Conservation (phyloP, 805 yeast genomes). For the Metschnikowia reukaufii region DNA sequence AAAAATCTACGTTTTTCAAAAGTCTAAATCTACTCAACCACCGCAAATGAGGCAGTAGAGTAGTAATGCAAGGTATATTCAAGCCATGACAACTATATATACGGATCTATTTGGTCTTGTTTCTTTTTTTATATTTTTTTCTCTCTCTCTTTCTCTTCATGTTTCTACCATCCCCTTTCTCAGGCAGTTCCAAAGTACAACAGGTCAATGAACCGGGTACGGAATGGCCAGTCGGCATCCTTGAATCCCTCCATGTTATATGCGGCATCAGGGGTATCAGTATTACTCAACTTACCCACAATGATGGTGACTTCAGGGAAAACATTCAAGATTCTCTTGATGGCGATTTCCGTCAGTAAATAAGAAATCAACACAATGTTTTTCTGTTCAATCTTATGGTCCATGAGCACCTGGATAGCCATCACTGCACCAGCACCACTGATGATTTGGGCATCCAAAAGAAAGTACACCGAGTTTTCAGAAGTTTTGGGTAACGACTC, state of each 20-base stretch:
- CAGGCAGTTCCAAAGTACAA: conserved; percentile 70
- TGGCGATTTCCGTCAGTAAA: conserved; percentile 75
- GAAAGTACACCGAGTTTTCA: conserved; percentile 47
- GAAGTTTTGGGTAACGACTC: conserved; percentile 59
- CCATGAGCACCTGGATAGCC: conserved; percentile 87
- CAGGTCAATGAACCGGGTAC: conserved; percentile 69
- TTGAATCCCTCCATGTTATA: conserved; percentile 41
- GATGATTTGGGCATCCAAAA: conserved; percentile 84
- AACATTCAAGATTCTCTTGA: conserved; percentile 69
- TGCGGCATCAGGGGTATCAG: conserved; percentile 22
- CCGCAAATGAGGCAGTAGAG: too few relatives aligned
- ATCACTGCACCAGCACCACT: conserved; percentile 93
- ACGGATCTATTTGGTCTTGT: too few relatives aligned
- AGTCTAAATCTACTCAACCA: too few relatives aligned
- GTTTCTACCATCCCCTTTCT: too few relatives aligned
- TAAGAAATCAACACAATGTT: conserved; percentile 71
- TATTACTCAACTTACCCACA: conserved; percentile 61
- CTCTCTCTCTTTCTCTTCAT: not conserved
- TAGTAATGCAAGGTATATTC: not conserved
- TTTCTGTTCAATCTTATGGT: conserved; percentile 65
- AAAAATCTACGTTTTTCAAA: too few relatives aligned
- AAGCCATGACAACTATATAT: too few relatives aligned
- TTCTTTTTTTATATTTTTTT: not conserved
- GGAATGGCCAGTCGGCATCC: conserved; percentile 59
- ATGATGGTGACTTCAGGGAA: conserved; percentile 69